Conservation (phyloP, 2,329 filamentous ascomycete species). For the Fusarium sp. region DNA sequence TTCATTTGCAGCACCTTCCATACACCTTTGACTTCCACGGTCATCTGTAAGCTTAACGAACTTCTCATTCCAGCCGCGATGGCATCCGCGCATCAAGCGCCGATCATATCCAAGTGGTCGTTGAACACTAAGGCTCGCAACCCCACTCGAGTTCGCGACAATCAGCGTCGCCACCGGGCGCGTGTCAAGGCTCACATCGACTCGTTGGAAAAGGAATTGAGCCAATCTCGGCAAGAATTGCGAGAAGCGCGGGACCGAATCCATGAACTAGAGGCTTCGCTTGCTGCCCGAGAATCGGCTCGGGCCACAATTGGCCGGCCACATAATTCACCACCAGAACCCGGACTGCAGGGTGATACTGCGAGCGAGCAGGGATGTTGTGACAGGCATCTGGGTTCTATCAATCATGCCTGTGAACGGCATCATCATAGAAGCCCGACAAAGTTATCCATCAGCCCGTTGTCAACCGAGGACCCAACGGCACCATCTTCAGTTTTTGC, state of each 20-base stretch:
- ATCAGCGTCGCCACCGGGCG: slow-evolving; percentile 66
- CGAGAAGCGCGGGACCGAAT: slow-evolving; percentile 10
- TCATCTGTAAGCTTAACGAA: no score
- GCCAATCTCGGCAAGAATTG: slow-evolving; percentile 22
- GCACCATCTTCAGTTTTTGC: neutral
- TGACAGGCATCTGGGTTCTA: no score
- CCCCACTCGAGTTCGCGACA: slow-evolving; percentile 62
- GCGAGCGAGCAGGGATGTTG: no score
- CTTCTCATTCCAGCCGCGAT: no score
- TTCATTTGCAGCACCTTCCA: no score
- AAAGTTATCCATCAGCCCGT: no score
- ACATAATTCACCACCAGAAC: neutral
- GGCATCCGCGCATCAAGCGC: neutral
- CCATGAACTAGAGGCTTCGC: neutral
- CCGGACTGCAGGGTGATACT: no score
- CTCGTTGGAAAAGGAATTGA: slow-evolving; percentile 46
- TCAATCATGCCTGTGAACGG: no score
- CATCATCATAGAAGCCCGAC: no score
- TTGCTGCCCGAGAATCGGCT: neutral
- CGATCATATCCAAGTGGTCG: slow-evolving; percentile 26
- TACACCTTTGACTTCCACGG: no score
- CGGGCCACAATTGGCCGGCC: rapidly evolving
- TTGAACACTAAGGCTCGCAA: slow-evolving; percentile 48
- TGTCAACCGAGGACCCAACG: neutral
- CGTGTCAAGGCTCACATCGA: slow-evolving; percentile 59